Percentiles rank a stretch among this genome's conserved stretches.
Conservation (phyloP, 2,329 filamentous ascomycete species). For the Trichoderma sp. region DNA sequence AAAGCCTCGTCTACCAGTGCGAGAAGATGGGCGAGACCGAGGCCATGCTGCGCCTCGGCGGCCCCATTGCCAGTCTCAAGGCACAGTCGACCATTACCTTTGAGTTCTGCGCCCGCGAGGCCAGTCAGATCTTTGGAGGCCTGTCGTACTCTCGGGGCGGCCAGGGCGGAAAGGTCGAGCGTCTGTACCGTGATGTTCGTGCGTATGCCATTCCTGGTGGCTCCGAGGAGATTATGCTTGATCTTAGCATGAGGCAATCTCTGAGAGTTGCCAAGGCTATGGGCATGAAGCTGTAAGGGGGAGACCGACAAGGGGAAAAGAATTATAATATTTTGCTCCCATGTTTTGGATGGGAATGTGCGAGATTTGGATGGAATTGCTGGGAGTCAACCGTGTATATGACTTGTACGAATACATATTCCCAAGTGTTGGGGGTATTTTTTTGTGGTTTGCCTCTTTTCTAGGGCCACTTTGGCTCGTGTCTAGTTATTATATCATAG, state of each 20-base stretch:
- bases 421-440: background rate
- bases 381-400: slow-evolving; percentile 2
- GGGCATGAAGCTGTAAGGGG: slow-evolving; percentile 81
- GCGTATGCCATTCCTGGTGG: slow-evolving; percentile 97
- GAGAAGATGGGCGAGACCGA: slow-evolving; percentile 90
- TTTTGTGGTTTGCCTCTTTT: background rate
- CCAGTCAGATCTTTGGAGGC: slow-evolving; percentile 95
- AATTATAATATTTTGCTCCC: background rate
- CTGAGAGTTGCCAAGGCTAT: slow-evolving; percentile 84
- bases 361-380: background rate
- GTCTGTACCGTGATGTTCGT: slow-evolving; percentile 90
- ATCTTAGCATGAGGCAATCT: slow-evolving; percentile 90
- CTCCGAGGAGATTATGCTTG: slow-evolving; percentile 97
- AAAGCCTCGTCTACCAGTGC: slow-evolving; percentile 93
- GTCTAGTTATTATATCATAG: background rate
- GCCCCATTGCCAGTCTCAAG: slow-evolving; percentile 90
- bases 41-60: slow-evolving; percentile 93
- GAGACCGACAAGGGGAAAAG: background rate
- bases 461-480: background rate
- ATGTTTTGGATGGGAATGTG: background rate
- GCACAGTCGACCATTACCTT: slow-evolving; percentile 93
- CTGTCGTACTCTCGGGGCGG: slow-evolving; percentile 89
- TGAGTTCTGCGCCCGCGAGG: slow-evolving; percentile 96
- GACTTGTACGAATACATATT: slow-evolving; percentile 18
- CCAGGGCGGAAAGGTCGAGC: slow-evolving; percentile 93